These are phyloP conservation scores for Peronospora belbahrii DNA, from an alignment of 352 stramenopile genomes.

Conservation along the genomic window DNA sequence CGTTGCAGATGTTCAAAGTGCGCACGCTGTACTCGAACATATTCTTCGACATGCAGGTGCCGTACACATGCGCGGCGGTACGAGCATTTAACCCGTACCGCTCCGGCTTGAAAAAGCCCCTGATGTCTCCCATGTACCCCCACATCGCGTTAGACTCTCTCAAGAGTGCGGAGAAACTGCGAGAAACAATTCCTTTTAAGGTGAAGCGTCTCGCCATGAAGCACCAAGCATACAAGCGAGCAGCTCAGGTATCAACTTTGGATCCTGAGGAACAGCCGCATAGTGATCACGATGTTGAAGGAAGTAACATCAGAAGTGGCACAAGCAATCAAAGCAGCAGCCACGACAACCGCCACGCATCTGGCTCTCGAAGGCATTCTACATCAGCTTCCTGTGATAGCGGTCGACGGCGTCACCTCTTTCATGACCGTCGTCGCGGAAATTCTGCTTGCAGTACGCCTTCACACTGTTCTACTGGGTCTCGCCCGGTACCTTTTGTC, in stretches of 20 bases:
- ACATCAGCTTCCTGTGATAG: conserved; percentile 9
- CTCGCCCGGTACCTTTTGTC: conserved; percentile 42
- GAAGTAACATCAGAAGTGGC: conserved; percentile 3
- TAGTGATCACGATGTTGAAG: conserved; percentile 11
- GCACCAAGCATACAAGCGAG: conserved; percentile 17
- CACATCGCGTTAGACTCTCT: conserved; percentile 58
- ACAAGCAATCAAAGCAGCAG: conserved; percentile 15
- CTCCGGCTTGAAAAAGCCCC: conserved; percentile 27
- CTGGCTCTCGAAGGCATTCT: conserved; percentile 15
- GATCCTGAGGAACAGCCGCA: conserved; percentile 9
- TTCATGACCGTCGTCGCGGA: conserved; percentile 16
- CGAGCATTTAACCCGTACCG: conserved; percentile 81
- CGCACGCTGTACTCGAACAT: conserved; percentile 70
- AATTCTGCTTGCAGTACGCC: conserved; percentile 17
- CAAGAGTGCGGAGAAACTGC: conserved; percentile 40
- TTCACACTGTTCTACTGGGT: conserved; percentile 11
- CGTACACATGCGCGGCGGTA: conserved; percentile 67
- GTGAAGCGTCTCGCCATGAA: conserved; percentile 35
- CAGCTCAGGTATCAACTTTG: conserved; percentile 17
- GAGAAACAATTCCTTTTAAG: conserved; percentile 47
- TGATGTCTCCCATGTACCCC: conserved; percentile 57
- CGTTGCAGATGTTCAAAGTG: conserved; percentile 56
- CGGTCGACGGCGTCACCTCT: conserved; percentile 6
- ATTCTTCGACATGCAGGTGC: conserved; percentile 75
- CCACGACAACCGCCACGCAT: conserved; percentile 10